These are phyloP conservation scores for Blastobotrys serpentis DNA, from an alignment of 1,139 yeast species.

Conservation along the genomic window DNA sequence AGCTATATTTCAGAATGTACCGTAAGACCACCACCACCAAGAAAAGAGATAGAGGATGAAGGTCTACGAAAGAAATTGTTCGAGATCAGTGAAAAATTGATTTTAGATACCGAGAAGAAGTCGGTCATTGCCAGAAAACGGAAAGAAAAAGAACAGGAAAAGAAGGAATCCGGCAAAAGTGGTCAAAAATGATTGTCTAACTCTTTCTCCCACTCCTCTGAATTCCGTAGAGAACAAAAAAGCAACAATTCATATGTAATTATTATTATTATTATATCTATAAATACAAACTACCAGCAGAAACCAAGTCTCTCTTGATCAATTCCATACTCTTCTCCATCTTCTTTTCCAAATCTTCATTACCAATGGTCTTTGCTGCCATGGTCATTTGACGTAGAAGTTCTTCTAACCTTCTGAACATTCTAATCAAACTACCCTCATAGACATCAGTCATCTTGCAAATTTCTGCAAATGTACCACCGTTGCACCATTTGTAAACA, in stretches of 20 bases:
- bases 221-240: too few relatives aligned
- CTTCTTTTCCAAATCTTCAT: conserved; percentile 76
- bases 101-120: conserved; percentile 61
- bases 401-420: conserved; percentile 92
- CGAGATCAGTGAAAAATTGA: conserved; percentile 57
- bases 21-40: conserved; percentile 51
- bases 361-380: conserved; percentile 93
- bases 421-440: conserved; percentile 92
- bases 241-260: neutral
- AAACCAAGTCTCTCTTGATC: conserved; percentile 93
- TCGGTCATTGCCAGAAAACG: conserved; percentile 52
- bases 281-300: conserved; percentile 90
- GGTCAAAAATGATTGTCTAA: conserved; percentile 3
- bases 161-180: neutral
- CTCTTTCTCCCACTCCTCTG: too few relatives aligned
- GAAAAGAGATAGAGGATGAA: conserved; percentile 62
- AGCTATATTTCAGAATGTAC: conserved; percentile 71
- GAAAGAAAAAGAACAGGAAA: conserved; percentile 21
- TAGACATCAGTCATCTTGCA: conserved; percentile 99
- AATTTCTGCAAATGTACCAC: conserved; percentile 92
- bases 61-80: conserved; percentile 62
- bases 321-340: conserved; percentile 83
- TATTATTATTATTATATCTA: conserved; percentile 22
- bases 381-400: conserved; percentile 82
- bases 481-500: conserved; percentile 94